phyloP scores from a whole-genome alignment of 192 early-diverging fungal genomes.

The Coemansia sp. region DNA sequence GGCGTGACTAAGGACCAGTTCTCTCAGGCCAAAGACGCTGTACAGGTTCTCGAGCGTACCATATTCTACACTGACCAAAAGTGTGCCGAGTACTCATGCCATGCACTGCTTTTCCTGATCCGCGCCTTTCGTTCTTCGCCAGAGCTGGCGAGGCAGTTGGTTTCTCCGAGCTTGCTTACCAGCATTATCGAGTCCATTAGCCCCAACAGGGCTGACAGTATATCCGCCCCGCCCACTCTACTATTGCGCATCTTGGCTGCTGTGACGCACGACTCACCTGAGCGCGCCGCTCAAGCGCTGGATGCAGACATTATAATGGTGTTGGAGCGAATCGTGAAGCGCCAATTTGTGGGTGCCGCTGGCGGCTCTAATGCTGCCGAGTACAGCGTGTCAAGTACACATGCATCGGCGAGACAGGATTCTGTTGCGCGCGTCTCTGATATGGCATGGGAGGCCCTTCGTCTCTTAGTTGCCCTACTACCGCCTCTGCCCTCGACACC shows the following conservation, averaged over 20 bases:
- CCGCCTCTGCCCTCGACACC: slow-evolving; percentile 19
- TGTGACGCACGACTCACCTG: slow-evolving; percentile 14
- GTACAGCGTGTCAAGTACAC: neutral
- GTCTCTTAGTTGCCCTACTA: slow-evolving; percentile 19
- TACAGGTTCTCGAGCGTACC: slow-evolving; percentile 71
- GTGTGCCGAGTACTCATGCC: slow-evolving; percentile 69
- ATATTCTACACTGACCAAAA: slow-evolving; percentile 71
- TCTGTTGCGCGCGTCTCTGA: slow-evolving; percentile 19
- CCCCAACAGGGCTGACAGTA: slow-evolving; percentile 25
- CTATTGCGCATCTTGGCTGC: slow-evolving; percentile 25
- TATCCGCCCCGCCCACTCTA: slow-evolving; percentile 11
- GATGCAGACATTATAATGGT: slow-evolving; percentile 9
- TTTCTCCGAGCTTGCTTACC: slow-evolving; percentile 58
- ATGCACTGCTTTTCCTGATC: slow-evolving; percentile 63
- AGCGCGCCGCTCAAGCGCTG: slow-evolving; percentile 22
- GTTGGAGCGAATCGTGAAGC: slow-evolving; percentile 13
- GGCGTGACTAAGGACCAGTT: slow-evolving; percentile 58
- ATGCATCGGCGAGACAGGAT: neutral
- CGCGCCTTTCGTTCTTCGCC: slow-evolving; percentile 59
- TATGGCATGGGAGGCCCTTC: slow-evolving; percentile 32
- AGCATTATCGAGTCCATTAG: slow-evolving; percentile 60
- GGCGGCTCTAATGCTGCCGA: neutral
- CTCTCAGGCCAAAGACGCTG: slow-evolving; percentile 61
- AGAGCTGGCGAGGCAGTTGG: slow-evolving; percentile 59
- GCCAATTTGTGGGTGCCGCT: neutral